Base-by-base conservation (phyloP, 257 asterid genomes). In the Solanum stenotomum region DNA sequence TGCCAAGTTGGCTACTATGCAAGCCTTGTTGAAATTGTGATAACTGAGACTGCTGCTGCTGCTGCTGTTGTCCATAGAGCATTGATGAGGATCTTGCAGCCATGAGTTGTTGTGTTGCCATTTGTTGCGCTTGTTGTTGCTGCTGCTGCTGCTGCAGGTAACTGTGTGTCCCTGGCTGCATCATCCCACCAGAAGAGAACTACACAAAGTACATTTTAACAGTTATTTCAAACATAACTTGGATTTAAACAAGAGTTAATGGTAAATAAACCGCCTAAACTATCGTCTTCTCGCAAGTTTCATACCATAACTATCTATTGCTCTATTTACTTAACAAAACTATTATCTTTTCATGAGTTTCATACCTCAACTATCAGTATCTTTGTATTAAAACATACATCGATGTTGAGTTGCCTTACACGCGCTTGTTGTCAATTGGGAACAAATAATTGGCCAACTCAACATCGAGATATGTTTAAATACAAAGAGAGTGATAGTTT, bases 111-210 rank as follows among this genome's bases (percentile, higher is more conserved):
- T 97, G 99, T 42, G 96, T 89, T 5, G 97, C 82, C 96, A 95
- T 92, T 88, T 92, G 98, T 70, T 96, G 99, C n/a, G 94, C 93
- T 86, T 42, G 83, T 37, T 59, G 67, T 22, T 94, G 98, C 37
- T 94, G 98, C 65, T 94, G 96, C 65, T 94, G 98, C 79, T 94
- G 96, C 75, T 94, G 98, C 92, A 94, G 98, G 89, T 92, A 89
- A 90, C 93, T 94, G 88, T 95, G 98, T 25, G 93, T 87, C 2
- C 98, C 95, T 0, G 97, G 92, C 92, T 92, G 99, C 91, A 96
- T 4, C 29, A 95, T 91, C 59, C 96, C 98, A 31, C 95, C 93
- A 5, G 92, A 89, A 9, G 93, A 72, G 70, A 91, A 96, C 99
- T 97, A 93, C 56, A 86, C 40, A 46, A 56, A 44, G 59, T 63